Percentiles rank a stretch among this genome's conserved stretches.
These are phyloP conservation scores for Cyberlindnera xylosilytica DNA, from an alignment of 805 yeast species.

Conservation along the genomic window DNA sequence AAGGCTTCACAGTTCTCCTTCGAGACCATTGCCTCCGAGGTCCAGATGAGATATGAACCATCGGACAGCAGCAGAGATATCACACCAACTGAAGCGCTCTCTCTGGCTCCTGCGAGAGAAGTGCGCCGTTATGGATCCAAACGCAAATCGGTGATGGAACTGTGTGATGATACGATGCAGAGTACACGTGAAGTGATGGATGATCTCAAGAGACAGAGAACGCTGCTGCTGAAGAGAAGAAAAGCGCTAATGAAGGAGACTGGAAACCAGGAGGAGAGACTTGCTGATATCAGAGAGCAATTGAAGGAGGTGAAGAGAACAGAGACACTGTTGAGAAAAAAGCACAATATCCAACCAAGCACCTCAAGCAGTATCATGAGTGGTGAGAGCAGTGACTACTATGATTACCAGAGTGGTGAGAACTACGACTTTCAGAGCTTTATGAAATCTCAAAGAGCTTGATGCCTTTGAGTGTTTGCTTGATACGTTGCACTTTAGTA, in stretches of 20 bases:
- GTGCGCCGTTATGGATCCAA: conserved; percentile 16
- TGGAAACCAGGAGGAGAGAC: conserved; percentile 11
- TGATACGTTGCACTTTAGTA: neutral
- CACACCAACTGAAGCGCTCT: neutral
- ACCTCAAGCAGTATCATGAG: conserved; percentile 8
- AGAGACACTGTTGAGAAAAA: conserved; percentile 7
- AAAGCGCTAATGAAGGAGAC: conserved; percentile 16
- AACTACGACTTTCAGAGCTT: conserved; percentile 20
- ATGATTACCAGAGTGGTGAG: conserved; percentile 20
- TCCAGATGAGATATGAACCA: conserved; percentile 12
- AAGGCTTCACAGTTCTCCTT: conserved; percentile 21
- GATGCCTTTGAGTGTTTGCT: too few relatives aligned
- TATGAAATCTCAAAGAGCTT: conserved; percentile 10
- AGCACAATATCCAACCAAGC: conserved; percentile 1
- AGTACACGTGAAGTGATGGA: conserved; percentile 23
- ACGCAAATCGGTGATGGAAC: conserved; percentile 18
- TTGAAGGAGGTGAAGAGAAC: conserved; percentile 11
- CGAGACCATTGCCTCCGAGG: conserved; percentile 26
- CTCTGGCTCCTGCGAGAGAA: neutral
- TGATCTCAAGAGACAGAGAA: conserved; percentile 24
- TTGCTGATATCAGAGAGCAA: conserved; percentile 11
- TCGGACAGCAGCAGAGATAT: conserved; percentile 1
- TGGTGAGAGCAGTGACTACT: conserved; percentile 14
- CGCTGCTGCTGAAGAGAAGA: conserved; percentile 16
- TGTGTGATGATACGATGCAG: conserved; percentile 27